These are phyloP conservation scores for Carex scoparia DNA, from an alignment of 176 grass and related monocot species.

Conservation along the genomic window DNA sequence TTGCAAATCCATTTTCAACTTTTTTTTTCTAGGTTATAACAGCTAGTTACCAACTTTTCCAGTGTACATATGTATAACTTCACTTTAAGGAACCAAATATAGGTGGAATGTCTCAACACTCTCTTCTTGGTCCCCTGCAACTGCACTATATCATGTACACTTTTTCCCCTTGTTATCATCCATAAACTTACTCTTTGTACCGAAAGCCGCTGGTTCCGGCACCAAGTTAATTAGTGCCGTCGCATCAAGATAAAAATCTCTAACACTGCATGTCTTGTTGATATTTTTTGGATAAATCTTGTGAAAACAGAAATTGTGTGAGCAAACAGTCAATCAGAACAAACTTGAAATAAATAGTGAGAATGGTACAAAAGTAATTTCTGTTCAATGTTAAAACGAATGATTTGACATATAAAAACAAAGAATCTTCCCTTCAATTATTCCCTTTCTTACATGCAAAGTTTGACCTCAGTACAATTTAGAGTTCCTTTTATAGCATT, in stretches of 20 bases:
- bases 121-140: slow-evolving; percentile 12
- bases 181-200: background rate
- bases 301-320: background rate
- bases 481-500: background rate
- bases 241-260: slow-evolving; percentile 7
- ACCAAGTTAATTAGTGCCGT: background rate
- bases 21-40: background rate
- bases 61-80: background rate
- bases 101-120: background rate
- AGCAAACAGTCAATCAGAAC: background rate
- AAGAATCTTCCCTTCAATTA: background rate
- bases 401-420: background rate
- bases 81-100: slow-evolving; percentile 14
- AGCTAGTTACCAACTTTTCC: background rate
- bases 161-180: background rate
- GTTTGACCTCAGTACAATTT: background rate
- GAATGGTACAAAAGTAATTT: background rate
- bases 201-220: background rate
- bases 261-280: background rate
- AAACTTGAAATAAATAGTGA: background rate
- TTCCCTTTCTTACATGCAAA: background rate
- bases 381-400: background rate
- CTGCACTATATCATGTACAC: background rate
- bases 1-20: background rate
- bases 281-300: background rate